Evolutionary conservation across 257 asterid genomes (phyloP), one percentile per base, ranked within the genome.

Genomic region (Vinca minor): DNA sequence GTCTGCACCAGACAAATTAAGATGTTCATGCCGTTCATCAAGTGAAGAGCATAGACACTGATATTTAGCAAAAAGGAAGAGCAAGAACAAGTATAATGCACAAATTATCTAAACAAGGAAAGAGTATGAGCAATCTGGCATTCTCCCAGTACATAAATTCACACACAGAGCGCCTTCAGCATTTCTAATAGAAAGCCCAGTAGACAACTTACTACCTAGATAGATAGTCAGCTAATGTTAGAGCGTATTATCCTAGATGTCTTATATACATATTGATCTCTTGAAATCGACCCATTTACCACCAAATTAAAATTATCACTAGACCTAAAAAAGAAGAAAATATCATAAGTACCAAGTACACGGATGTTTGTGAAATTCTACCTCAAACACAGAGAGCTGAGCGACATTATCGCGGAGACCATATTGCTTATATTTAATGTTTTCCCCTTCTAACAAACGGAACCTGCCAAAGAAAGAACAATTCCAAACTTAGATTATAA

Each of bases 361-460:
- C 31, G 4, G 34, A 18, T 66, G 69, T 29, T 23, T 23, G 45
- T 42, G 57, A 62, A 67, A 31, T 49, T 25, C 36, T 73, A 77
- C 82, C 82, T 77, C 73, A 58, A 73, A 73, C 29, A 77, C 65
- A 57, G 74, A 73, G 61, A 73, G 69, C 59, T 73, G 82, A 60
- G 82, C 82, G 18, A 73, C 82, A 64, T 77, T 77, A 70, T 77
- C 82, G 31, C 62, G 65, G 28, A 77, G 82, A 55, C 77, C 82
- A 59, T 54, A 55, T 69, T 59, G 72, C 57, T 52, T 77, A 59
- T 56, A 77, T 38, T 73, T 77, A 74, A 77, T 55, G 72, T 70
- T 73, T 58, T 69, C 79, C 58, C 25, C 77, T 61, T 77, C 82
- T 36, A 77, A 55, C 39, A 77, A 44, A 68, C 15, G 74, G 64